Conservation (phyloP, 1,284 basidiomycete genomes). For the Cutaneotrichosporon sp. region DNA sequence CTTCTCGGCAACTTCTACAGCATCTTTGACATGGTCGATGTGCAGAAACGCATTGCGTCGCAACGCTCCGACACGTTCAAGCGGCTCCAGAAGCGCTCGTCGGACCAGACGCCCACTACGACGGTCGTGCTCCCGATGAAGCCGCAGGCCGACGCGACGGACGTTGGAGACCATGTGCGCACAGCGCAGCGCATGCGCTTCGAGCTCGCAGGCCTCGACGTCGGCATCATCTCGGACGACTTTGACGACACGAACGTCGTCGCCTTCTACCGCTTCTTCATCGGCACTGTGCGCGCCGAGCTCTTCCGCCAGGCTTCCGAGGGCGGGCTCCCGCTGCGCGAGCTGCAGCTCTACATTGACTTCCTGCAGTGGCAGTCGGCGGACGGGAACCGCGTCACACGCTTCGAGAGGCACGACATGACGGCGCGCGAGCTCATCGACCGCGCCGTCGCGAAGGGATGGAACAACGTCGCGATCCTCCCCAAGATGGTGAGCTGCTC, state of each 20-base stretch:
- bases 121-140: conserved; percentile 72
- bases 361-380: conserved; percentile 40
- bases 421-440: conserved; percentile 35
- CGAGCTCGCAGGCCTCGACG: conserved; percentile 42
- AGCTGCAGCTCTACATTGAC: conserved; percentile 36
- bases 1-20: conserved; percentile 47
- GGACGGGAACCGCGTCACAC: conserved; percentile 31
- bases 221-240: conserved; percentile 46
- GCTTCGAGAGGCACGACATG: conserved; percentile 29
- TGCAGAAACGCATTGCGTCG: conserved; percentile 58
- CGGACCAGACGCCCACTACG: conserved; percentile 69
- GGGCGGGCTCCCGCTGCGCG: conserved; percentile 30
- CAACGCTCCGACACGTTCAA: conserved; percentile 66
- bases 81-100: conserved; percentile 66
- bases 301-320: conserved; percentile 31
- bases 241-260: conserved; percentile 33
- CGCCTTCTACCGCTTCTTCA: conserved; percentile 47
- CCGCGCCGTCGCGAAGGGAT: conserved; percentile 27
- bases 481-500: conserved; percentile 39
- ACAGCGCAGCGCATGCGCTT: conserved; percentile 48
- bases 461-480: conserved; percentile 37
- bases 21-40: conserved; percentile 61
- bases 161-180: conserved; percentile 23
- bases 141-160: conserved; percentile 39
- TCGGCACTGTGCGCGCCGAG: conserved; percentile 43